Percentiles rank a stretch among this genome's conserved stretches.
These are phyloP conservation scores for Parastagonospora nodorum DNA, from an alignment of 2,329 filamentous ascomycete species.

Conservation along the genomic window DNA sequence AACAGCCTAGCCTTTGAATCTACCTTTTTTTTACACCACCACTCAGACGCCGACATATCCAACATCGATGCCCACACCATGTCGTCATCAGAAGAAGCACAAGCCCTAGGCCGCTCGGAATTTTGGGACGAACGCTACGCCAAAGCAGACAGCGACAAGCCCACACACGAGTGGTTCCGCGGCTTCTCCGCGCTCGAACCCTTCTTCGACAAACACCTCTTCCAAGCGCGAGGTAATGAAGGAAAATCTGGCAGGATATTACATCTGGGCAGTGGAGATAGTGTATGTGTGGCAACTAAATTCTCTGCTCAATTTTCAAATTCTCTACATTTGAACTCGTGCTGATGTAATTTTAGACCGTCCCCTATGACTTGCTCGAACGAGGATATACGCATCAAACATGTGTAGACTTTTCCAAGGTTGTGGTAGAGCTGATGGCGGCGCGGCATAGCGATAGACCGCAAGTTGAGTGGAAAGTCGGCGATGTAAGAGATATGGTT, in stretches of 20 bases:
- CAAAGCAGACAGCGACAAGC: slow-evolving; percentile 42
- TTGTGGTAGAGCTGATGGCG: slow-evolving; percentile 60
- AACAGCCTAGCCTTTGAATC: no score
- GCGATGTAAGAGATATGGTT: slow-evolving; percentile 59
- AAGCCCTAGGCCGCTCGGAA: neutral
- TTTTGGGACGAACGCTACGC: slow-evolving; percentile 60
- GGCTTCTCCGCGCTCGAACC: slow-evolving; percentile 54
- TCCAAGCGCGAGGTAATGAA: slow-evolving; percentile 35
- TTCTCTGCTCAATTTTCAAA: no score
- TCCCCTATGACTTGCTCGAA: slow-evolving; percentile 56
- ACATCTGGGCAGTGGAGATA: slow-evolving; percentile 64
- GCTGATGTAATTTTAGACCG: slow-evolving; percentile 47
- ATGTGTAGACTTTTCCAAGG: slow-evolving; percentile 62
- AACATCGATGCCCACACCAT: neutral
- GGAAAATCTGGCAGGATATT: slow-evolving; percentile 52
- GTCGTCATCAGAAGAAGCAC: neutral
- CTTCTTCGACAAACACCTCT: slow-evolving; percentile 55
- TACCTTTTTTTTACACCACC: no score
- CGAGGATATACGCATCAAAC: slow-evolving; percentile 59
- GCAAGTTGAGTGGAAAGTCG: slow-evolving; percentile 56
- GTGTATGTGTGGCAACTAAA: slow-evolving; percentile 43
- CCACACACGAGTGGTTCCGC: slow-evolving; percentile 61
- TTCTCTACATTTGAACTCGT: no score
- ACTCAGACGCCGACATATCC: no score
- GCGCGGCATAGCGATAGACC: slow-evolving; percentile 45